These are phyloP conservation scores for Neonectria sp. DNA, from an alignment of 2,329 filamentous ascomycete genomes.

Conservation along the genomic window DNA sequence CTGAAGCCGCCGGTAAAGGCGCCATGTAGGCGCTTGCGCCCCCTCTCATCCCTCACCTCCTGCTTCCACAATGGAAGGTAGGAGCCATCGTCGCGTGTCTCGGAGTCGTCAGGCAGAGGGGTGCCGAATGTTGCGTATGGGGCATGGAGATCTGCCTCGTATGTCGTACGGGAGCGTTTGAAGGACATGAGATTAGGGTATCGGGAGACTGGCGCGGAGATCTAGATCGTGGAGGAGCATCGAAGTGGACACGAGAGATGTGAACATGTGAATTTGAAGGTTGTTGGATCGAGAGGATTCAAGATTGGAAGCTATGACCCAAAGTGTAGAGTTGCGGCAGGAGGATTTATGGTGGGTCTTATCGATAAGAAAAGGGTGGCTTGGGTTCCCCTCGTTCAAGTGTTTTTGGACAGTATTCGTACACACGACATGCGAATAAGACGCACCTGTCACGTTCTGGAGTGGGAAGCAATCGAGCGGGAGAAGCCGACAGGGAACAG, in stretches of 20 bases:
- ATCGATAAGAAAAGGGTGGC: constrained; percentile 20
- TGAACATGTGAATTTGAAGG: neutral
- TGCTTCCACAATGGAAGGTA: constrained; percentile 99
- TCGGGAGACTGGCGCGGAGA: constrained; percentile 21
- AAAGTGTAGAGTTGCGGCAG: constrained; percentile 9
- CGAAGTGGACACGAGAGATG: constrained; percentile 9
- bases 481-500: neutral
- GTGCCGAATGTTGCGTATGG: constrained; percentile 88
- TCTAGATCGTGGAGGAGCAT: constrained; percentile 16
- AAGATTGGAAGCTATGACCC: constrained; percentile 18
- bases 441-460: neutral
- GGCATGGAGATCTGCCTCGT: constrained; percentile 82
- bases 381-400: constrained; percentile 3
- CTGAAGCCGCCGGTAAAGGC: constrained; percentile 98
- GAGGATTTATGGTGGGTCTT: constrained; percentile 22
- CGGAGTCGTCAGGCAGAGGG: constrained; percentile 84
- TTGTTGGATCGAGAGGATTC: neutral
- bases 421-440: neutral
- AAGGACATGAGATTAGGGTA: constrained; percentile 71
- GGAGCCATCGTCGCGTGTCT: constrained; percentile 88
- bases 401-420: neutral
- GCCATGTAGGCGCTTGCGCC: constrained; percentile 91
- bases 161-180: constrained; percentile 85
- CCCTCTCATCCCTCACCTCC: constrained; percentile 93
- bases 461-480: neutral